Conservation (phyloP, 2,329 filamentous ascomycete species). For the Colletotrichum acutatum region DNA sequence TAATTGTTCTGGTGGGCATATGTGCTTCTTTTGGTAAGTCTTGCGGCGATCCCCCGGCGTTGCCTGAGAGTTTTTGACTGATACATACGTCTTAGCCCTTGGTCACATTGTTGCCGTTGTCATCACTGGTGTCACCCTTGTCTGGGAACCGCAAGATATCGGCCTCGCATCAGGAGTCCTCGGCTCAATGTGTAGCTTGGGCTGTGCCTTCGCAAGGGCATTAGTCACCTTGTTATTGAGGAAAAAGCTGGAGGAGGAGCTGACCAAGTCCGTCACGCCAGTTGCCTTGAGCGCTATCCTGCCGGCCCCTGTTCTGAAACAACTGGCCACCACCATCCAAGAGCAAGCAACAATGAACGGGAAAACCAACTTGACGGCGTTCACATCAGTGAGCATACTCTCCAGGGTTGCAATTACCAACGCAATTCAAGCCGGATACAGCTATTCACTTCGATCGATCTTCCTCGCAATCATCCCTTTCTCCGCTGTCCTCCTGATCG, state of each 20-base stretch:
- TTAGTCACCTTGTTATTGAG: slow-evolving; percentile 50
- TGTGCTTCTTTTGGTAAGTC: neutral
- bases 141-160: slow-evolving; percentile 59
- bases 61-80: neutral
- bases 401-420: slow-evolving; percentile 46
- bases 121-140: slow-evolving; percentile 55
- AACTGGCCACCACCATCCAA: slow-evolving; percentile 47
- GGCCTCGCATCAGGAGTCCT: slow-evolving; percentile 56
- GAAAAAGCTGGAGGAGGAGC: slow-evolving; percentile 47
- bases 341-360: slow-evolving; percentile 42
- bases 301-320: neutral
- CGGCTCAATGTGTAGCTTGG: slow-evolving; percentile 56
- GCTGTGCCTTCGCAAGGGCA: slow-evolving; percentile 50
- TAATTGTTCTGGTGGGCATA: neutral
- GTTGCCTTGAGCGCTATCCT: slow-evolving; percentile 42
- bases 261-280: slow-evolving; percentile 46
- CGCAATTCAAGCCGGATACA: slow-evolving; percentile 53
- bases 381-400: slow-evolving; percentile 44
- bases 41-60: neutral
- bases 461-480: slow-evolving; percentile 54
- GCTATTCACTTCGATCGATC: slow-evolving; percentile 55
- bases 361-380: slow-evolving; percentile 33
- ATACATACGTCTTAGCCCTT: slow-evolving; percentile 40
- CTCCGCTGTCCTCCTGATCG: slow-evolving; percentile 50
- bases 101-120: slow-evolving; percentile 53